Evolutionary conservation across 306 rosid genomes (phyloP), one percentile per base, ranked within the genome.

Genomic region (Trifolium subterraneum): DNA sequence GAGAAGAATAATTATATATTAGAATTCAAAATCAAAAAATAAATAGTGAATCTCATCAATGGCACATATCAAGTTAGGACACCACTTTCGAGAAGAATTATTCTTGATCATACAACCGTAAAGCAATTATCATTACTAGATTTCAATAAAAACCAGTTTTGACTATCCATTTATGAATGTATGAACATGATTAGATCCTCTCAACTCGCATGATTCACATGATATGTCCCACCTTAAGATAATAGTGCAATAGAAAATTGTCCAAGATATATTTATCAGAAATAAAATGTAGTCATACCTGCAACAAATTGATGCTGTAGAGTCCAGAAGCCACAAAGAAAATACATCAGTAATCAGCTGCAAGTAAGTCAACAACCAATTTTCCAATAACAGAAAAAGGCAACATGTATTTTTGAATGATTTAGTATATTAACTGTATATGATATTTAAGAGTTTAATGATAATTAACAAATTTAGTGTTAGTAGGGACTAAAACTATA

Each of bases 231-330:
- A 60, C 42, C n/a, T 60, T 19, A 60, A 12, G 22, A 70, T 31
- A 70, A 31, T 50, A 69, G 33, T 31, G 39, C 51, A 74, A 25
- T 11, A 35, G 8, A 51, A 39, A 71, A 35, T 35, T 68, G 56
- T 27, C 70, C 41, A 19, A 55, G 39, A 73, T 23, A 58, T 23
- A 65, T 48, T 75, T 51, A 76, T 52, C 16, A 79, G 27, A 77
- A 66, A 65, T 22, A 81, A 70, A 58, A 35, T 54, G 79, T 44
- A 78, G 62, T 68, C 98, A 88, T 83, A 94, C 98, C 98, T 6
- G 98, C 98, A 73, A 94, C 98, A 84, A 94, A 94, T 86, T 94
- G 98, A 87, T 94, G 92, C 98, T 91, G 97, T 68, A 51, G 73
- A 81, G 72, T 68, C 73, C 85, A 88, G 54, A 83, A 81, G 86